A percentile compares a stretch with the other conserved stretches of the same genome.
Evolutionary conservation across 257 asterid genomes (phyloP).

Genomic region (Nicotiana otophora): DNA sequence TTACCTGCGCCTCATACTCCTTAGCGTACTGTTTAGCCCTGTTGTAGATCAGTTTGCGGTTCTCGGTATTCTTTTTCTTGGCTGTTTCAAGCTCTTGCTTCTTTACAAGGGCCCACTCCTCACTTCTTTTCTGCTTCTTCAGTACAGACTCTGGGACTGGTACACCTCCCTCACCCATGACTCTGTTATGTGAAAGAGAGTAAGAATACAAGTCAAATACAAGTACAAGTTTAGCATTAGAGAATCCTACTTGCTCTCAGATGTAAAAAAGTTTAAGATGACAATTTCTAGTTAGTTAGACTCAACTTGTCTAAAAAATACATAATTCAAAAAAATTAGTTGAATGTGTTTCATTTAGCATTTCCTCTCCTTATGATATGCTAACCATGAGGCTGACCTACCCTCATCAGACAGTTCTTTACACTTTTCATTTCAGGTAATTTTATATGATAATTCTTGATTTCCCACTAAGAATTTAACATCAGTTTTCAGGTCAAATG

Average conservation of each 20-base stretch:
- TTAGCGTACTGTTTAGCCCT: slow-evolving; percentile 42
- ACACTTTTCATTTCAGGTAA: too few relatives aligned
- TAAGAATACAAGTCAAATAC: not conserved
- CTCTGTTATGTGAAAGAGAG: not conserved
- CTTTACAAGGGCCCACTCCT: slow-evolving; percentile 59
- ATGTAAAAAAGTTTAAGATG: not conserved
- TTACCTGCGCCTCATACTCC: slow-evolving; percentile 53
- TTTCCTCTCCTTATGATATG: too few relatives aligned
- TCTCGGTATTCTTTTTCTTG: slow-evolving; percentile 44
- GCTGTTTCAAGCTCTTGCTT: slow-evolving; percentile 37
- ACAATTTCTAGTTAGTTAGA: not conserved
- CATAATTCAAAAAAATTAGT: too few relatives aligned
- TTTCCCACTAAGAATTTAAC: not conserved
- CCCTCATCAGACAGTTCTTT: too few relatives aligned
- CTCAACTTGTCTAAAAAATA: not conserved
- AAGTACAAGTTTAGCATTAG: not conserved
- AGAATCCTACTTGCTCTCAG: not conserved
- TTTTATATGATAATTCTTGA: not conserved
- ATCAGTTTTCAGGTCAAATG: not conserved
- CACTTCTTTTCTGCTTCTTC: slow-evolving; percentile 69
- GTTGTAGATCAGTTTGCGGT: slow-evolving; percentile 44
- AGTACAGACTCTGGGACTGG: slow-evolving; percentile 56
- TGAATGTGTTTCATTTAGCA: too few relatives aligned
- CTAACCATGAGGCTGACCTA: too few relatives aligned
- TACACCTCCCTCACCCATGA: slow-evolving; percentile 17